phyloP scores from a whole-genome alignment of 2,329 filamentous ascomycete species.

The Scedosporium dehoogii region DNA sequence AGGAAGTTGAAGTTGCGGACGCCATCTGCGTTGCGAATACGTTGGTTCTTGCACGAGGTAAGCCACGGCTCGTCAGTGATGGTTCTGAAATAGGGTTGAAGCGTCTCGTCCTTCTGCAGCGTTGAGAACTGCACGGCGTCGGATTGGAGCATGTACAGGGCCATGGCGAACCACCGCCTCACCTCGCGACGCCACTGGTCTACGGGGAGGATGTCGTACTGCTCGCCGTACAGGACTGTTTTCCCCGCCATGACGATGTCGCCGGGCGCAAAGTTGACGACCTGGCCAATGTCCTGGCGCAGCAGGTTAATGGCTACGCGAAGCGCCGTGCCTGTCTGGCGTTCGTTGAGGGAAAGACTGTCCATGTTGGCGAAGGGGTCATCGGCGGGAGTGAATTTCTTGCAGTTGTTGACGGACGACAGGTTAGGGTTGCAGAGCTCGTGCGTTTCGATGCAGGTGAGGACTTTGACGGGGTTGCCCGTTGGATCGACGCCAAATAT shows the following conservation, averaged over 20 bases:
- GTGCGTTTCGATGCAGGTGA: conserved; percentile 6
- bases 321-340: conserved; percentile 3
- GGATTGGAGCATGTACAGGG: conserved; percentile 5
- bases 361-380: neutral
- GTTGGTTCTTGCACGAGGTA: conserved; percentile 6
- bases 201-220: conserved; percentile 5
- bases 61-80: conserved; percentile 5
- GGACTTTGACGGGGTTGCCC: neutral
- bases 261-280: conserved; percentile 4
- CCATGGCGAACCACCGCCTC: conserved; percentile 6
- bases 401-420: neutral
- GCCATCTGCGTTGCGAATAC: conserved; percentile 2
- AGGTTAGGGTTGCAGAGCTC: conserved; percentile 6
- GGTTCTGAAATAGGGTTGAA: neutral
- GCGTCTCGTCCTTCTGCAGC: neutral
- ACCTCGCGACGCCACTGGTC: conserved; percentile 6
- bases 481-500: neutral
- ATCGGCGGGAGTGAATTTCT: conserved; percentile 3
- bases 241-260: conserved; percentile 7
- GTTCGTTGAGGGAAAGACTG: neutral
- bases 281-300: conserved; percentile 4
- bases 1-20: conserved; percentile 8
- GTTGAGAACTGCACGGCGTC: conserved; percentile 6
- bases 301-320: conserved; percentile 5
- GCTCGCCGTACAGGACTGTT: conserved; percentile 5